These are phyloP conservation scores for Elsinoe ampelina DNA, from an alignment of 2,329 filamentous ascomycete species.

Conservation along the genomic window DNA sequence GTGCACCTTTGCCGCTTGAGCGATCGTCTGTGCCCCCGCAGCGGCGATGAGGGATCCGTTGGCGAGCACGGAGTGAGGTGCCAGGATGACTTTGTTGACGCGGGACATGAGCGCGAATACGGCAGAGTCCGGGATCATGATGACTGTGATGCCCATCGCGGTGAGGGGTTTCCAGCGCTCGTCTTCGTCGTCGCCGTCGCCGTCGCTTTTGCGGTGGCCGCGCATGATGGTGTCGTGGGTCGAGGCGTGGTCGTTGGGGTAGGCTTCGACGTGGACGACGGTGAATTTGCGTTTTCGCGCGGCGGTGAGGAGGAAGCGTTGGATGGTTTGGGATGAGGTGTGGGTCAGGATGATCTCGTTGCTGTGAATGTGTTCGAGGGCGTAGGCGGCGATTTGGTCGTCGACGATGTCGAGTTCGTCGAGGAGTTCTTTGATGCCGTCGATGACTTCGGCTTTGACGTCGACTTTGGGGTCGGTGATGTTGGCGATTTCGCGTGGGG, in stretches of 20 bases:
- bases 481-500: constrained; percentile 28
- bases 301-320: constrained; percentile 80
- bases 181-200: constrained; percentile 38
- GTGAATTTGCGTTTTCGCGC: constrained; percentile 88
- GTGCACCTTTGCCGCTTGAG: constrained; percentile 73
- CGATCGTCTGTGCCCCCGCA: constrained; percentile 73
- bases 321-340: constrained; percentile 75
- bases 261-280: constrained; percentile 69
- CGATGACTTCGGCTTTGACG: constrained; percentile 80
- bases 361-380: constrained; percentile 84
- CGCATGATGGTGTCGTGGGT: constrained; percentile 53
- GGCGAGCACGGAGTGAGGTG: constrained; percentile 76
- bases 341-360: constrained; percentile 89
- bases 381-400: constrained; percentile 81
- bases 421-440: constrained; percentile 90
- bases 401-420: constrained; percentile 91
- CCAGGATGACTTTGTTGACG: constrained; percentile 89
- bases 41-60: constrained; percentile 81
- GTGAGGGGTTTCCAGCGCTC: constrained; percentile 67
- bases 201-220: constrained; percentile 38
- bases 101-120: constrained; percentile 90
- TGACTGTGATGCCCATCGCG: constrained; percentile 68
- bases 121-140: constrained; percentile 74
- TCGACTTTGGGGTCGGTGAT: constrained; percentile 43
- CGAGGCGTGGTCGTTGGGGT: constrained; percentile 57